phyloP scores from a whole-genome alignment of 2,329 filamentous ascomycete genomes.

The Anthostomella pinea region DNA sequence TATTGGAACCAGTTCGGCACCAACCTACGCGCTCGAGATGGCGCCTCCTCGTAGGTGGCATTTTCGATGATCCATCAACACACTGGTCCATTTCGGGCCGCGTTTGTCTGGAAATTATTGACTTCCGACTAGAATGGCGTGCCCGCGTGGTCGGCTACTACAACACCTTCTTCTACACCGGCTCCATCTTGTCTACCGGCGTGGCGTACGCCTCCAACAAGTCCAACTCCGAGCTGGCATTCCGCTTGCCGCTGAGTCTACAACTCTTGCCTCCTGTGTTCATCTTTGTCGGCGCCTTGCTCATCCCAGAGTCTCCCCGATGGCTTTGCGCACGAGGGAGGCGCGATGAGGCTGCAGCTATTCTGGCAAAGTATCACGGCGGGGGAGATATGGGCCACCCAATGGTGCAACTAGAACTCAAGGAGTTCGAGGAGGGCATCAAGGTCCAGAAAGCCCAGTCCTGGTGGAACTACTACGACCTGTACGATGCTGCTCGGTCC shows the following conservation, averaged over 20 bases:
- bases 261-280: conserved; percentile 38
- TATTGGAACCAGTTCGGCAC: conserved; percentile 38
- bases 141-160: conserved; percentile 38
- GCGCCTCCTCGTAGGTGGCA: conserved; percentile 20
- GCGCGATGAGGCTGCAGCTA: conserved; percentile 33
- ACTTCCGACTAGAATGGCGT: conserved; percentile 15
- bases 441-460: conserved; percentile 23
- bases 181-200: conserved; percentile 45
- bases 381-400: conserved; percentile 31
- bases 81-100: too few relatives aligned
- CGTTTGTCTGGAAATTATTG: background rate
- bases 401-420: conserved; percentile 39
- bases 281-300: conserved; percentile 32
- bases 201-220: conserved; percentile 21
- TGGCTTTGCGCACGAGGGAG: conserved; percentile 39
- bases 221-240: conserved; percentile 19
- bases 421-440: conserved; percentile 39
- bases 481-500: too few relatives aligned
- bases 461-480: conserved; percentile 29
- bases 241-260: conserved; percentile 37
- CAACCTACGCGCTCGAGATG: conserved; percentile 34
- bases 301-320: conserved; percentile 42
- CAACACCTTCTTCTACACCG: conserved; percentile 37
- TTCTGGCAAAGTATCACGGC: conserved; percentile 35
- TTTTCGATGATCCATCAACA: too few relatives aligned